Base-by-base conservation (phyloP, 495 filamentous ascomycete genomes). In the Penicillium psychrofluorescens region DNA sequence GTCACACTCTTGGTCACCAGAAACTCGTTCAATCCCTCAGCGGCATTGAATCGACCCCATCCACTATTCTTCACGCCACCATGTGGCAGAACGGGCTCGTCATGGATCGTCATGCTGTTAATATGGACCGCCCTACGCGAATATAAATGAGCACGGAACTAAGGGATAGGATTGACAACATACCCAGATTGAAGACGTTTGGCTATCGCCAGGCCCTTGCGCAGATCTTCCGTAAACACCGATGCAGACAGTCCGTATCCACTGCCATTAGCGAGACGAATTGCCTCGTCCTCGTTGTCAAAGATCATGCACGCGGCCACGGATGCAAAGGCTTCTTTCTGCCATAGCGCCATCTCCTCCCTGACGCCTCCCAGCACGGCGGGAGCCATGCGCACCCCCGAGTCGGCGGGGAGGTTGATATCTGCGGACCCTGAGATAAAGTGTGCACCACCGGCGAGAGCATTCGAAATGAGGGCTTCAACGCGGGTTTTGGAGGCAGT, bases 51-150 rank as follows among this genome's bases (percentile, higher is more conserved):
- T 8, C 79, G 59, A 0, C 89, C 90, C 67, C 79, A 90, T 4
- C 90, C 90, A 51, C 84, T 88, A 41, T 80, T 77, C 75, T 95
- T 95, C 41, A 81, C 79, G 14, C 89, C 90, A 11, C 90, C 88
- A 66, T 94, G 88, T 11, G 88, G 87, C 39, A 94, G 59, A 13
- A 67, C 71, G 2, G 80, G 67, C 66, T 95, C 88, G 53, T 95
- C 90, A 53, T 95, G 87, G 6, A 95, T 79, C 0, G 81, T 86
- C 85, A 90, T 90, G 46, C 70, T 78, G 56, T 95, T 95, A 55
- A 95, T 89, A 63, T 95, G 89, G 16, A 95, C 85, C 28, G 84
- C 84, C 8, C 70, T 70, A 28, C 11, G 11, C 33, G 11, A 30
- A 29, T 31, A 12, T 29, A 44, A 35, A 35, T n/a, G 12, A 29